Conservation (phyloP, 768 basidiomycete species). For the Termitomyces sp. region DNA sequence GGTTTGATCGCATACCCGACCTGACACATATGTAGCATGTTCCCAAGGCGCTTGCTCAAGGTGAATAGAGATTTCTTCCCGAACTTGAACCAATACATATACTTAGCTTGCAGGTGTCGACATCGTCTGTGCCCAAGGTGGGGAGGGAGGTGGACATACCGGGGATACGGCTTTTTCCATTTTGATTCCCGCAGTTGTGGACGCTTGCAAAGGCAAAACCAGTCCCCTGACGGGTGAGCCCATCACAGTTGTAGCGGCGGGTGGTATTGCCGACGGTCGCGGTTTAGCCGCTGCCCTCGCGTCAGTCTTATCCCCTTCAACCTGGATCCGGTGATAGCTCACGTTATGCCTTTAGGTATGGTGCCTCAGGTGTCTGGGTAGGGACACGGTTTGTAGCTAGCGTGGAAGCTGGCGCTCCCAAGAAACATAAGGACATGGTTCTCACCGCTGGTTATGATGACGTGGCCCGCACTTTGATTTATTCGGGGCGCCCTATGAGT, state of each 20-base stretch:
- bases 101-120: constrained; percentile 60
- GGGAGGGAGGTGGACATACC: constrained; percentile 88
- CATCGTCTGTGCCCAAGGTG: constrained; percentile 85
- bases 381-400: constrained; percentile 86
- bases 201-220: constrained; percentile 64
- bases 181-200: constrained; percentile 80
- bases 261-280: constrained; percentile 81
- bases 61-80: constrained; percentile 25
- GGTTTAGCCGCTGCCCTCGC: constrained; percentile 75
- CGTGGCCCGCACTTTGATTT: constrained; percentile 66
- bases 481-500: constrained; percentile 77
- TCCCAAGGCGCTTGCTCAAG: constrained; percentile 70
- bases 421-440: constrained; percentile 67
- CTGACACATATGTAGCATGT: constrained; percentile 53
- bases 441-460: constrained; percentile 77
- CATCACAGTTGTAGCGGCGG: constrained; percentile 78
- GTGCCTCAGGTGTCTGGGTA: constrained; percentile 86
- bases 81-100: neutral
- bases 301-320: constrained; percentile 32
- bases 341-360: constrained; percentile 47
- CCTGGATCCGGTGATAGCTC: neutral
- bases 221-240: constrained; percentile 80
- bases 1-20: constrained; percentile 3
- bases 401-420: constrained; percentile 77
- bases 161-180: constrained; percentile 81